Evolutionary conservation across 1,284 basidiomycete species (phyloP).

Genomic region (Hemileia vastatrix): DNA sequence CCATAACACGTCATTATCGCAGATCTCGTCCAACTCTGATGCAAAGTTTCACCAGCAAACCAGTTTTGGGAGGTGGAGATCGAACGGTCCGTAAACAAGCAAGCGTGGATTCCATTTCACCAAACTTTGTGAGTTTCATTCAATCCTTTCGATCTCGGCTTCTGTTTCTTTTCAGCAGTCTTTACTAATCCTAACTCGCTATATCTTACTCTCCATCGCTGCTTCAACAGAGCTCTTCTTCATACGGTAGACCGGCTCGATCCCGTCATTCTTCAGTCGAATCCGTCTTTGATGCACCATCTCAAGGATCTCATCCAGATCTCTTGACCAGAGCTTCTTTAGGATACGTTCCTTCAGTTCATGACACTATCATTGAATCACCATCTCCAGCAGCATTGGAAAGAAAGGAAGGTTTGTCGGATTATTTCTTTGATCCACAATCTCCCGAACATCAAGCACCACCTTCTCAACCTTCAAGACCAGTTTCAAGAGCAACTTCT

Average conservation of each 20-base stretch:
- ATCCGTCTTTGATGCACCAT: not conserved
- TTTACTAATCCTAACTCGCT: not conserved
- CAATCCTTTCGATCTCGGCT: too few species aligned
- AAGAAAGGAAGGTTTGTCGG: slow-evolving; percentile 28
- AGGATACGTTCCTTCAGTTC: not conserved
- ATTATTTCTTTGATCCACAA: slow-evolving; percentile 37
- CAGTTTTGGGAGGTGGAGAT: too few species aligned
- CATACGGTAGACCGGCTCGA: not conserved
- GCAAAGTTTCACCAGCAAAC: too few species aligned
- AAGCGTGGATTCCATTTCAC: too few species aligned
- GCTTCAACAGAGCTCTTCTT: not conserved
- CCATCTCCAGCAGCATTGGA: slow-evolving; percentile 30
- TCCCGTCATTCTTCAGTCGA: not conserved
- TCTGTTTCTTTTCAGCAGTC: too few species aligned
- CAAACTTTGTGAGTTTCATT: too few species aligned
- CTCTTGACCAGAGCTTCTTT: not conserved
- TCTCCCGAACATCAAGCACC: slow-evolving; percentile 32
- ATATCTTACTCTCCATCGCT: not conserved
- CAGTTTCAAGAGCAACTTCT: slow-evolving; percentile 27
- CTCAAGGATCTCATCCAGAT: not conserved
- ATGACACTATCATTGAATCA: slow-evolving; percentile 25
- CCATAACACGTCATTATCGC: too few species aligned
- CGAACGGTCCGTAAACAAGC: too few species aligned
- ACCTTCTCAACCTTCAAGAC: slow-evolving; percentile 16
- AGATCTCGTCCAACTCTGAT: too few species aligned